phyloP scores from a whole-genome alignment of 305 asterid species.

The Fraxinus sp. region DNA sequence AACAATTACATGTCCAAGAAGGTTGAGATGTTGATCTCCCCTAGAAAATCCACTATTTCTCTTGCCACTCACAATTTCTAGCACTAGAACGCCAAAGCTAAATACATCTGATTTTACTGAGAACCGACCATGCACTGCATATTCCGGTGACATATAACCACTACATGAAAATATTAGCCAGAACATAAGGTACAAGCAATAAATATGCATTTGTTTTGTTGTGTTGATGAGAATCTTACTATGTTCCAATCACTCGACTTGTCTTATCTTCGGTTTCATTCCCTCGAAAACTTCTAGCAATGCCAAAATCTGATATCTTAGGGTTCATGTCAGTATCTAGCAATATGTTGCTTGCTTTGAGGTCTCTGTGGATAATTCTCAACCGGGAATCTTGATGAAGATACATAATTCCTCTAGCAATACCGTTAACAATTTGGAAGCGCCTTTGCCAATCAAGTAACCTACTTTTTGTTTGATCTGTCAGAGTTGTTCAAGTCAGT shows the following conservation, averaged over 20 bases:
- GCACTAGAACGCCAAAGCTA: constrained; percentile 38
- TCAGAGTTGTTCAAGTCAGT: neutral
- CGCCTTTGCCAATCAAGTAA: neutral
- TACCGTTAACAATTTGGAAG: neutral
- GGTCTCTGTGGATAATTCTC: neutral
- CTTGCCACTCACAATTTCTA: constrained; percentile 31
- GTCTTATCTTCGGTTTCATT: neutral
- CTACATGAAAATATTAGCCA: neutral
- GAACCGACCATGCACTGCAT: constrained; percentile 32
- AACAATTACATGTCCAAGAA: constrained; percentile 34
- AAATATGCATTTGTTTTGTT: no score
- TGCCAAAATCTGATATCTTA: neutral
- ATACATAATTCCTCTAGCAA: neutral
- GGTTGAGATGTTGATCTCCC: constrained; percentile 27
- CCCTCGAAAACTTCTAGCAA: neutral
- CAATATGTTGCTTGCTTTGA: neutral
- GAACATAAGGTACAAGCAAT: no score
- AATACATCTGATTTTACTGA: constrained; percentile 35
- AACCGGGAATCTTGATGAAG: neutral
- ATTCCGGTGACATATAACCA: constrained; percentile 41
- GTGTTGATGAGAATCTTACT: neutral
- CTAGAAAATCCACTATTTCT: constrained; percentile 27
- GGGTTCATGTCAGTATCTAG: neutral
- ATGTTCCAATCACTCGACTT: neutral
- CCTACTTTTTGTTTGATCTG: neutral